Evolutionary conservation across 129 eudicot species (phyloP).

Genomic region (Saposhnikovia divaricata): DNA sequence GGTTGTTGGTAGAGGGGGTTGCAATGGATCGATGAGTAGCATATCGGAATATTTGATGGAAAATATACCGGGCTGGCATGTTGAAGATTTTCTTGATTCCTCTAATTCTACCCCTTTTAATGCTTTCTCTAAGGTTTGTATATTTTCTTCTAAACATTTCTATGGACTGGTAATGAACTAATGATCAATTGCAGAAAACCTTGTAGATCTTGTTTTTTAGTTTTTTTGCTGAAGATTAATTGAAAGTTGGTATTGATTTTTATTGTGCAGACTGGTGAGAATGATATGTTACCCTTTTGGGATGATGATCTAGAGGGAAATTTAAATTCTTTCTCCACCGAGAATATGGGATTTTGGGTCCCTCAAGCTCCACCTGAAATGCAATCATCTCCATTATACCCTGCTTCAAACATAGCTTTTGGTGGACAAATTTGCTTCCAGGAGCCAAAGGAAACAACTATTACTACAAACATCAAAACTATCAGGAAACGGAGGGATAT

Average conservation of each 20-base stretch:
- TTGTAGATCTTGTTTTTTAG: neutral
- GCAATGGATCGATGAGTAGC: constrained; percentile 38
- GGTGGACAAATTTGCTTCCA: constrained; percentile 26
- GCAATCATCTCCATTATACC: constrained; percentile 15
- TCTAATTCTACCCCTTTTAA: neutral
- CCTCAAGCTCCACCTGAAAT: constrained; percentile 50
- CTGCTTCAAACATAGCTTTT: constrained; percentile 23
- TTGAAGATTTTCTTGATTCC: constrained; percentile 72
- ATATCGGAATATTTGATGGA: constrained; percentile 90
- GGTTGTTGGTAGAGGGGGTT: neutral
- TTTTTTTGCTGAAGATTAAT: neutral
- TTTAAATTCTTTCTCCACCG: constrained; percentile 24
- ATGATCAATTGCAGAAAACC: neutral
- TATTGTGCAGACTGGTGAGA: constrained; percentile 26
- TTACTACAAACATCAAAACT: constrained; percentile 9
- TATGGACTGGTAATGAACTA: too few relatives aligned
- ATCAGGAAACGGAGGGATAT: constrained; percentile 23
- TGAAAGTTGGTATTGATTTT: neutral
- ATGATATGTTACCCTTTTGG: constrained; percentile 47
- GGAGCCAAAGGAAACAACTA: constrained; percentile 15
- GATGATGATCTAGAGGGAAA: constrained; percentile 42
- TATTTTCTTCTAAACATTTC: neutral
- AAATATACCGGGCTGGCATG: constrained; percentile 87
- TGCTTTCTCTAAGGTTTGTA: constrained; percentile 45
- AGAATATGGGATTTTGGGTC: constrained; percentile 50